Evolutionary conservation across 2,329 filamentous ascomycete species (phyloP), one percentile per base, ranked within the genome.

Genomic region (Fusarium succisae): DNA sequence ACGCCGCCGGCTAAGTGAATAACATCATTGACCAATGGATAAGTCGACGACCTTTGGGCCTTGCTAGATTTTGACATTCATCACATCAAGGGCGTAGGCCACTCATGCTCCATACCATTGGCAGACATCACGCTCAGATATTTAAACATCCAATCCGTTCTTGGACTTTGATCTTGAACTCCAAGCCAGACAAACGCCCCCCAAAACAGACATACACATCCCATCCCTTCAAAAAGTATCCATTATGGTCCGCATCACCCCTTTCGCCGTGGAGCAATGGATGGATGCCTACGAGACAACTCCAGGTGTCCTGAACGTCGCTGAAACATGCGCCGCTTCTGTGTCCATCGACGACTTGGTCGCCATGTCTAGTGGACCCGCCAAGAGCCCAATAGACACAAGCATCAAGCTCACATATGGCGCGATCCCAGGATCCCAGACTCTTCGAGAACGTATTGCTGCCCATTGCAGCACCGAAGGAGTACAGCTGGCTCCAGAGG

Each of bases 261-360:
- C 72, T 1, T 94, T 94, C 78, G 87, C 89, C n/a, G 93, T 96
- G 10, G 94, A 96, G 83, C 82, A 90, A 81, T 92, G 90, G 90
- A 91, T 92, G 89, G 88, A 91, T 80, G 82, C 83, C 53, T 89
- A 90, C 68, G 88, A 91, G 78, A 84, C 77, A 6, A 89, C 86
- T 3, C 87, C 88, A 0, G 86, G 85, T 8, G 86, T 89, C 5
- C 79, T 91, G 80, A 95, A 97, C 80, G 89, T 96, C 53, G 92
- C 93, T 63, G 94, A 96, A 81, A 96, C 94, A 3, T 96, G 93
- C 78, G 92, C 90, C 54, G 90, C 92, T 4, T 94, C 92, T 5
- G 86, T 96, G n/a, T 95, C 93, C 0, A 84, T 96, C 63, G 87
- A 92, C 24, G 89, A 95, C 54, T 86, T 96, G 4, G 83, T 87